These are phyloP conservation scores for Phytomonas francai DNA, from an alignment of 208 protist genomes.

Conservation along the genomic window DNA sequence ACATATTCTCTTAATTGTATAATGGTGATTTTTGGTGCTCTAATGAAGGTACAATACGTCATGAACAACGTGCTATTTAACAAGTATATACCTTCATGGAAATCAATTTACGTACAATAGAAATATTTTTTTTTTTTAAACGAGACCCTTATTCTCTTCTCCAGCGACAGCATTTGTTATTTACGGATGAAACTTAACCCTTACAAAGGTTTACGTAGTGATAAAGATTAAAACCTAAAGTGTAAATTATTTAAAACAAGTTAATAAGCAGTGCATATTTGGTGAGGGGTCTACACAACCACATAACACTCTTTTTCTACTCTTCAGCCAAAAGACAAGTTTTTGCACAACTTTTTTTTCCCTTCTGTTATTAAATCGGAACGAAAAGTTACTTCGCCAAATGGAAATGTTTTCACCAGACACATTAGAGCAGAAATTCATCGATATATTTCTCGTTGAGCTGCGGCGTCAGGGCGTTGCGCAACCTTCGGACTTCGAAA, in stretches of 20 bases:
- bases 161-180: not conserved
- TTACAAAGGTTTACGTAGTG: not conserved
- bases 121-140: too few relatives aligned
- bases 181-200: not conserved
- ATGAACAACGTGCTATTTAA: not conserved
- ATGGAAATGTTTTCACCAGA: constrained; percentile 6
- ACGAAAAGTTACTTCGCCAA: constrained; percentile 6
- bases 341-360: constrained; percentile 4
- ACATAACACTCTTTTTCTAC: not conserved
- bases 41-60: not conserved
- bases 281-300: not conserved
- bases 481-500: constrained; percentile 16
- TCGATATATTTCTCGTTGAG: constrained; percentile 27
- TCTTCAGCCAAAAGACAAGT: not conserved
- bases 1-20: not conserved
- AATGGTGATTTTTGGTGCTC: not conserved
- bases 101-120: not conserved
- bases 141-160: not conserved
- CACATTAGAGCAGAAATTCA: constrained; percentile 24
- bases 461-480: constrained; percentile 48
- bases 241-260: not conserved
- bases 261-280: not conserved
- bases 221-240: not conserved
- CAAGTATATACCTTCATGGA: not conserved
- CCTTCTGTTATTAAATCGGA: constrained; percentile 1